Evolutionary conservation across 139 green algal species (phyloP).

Genomic region (Gonium pectorale): DNA sequence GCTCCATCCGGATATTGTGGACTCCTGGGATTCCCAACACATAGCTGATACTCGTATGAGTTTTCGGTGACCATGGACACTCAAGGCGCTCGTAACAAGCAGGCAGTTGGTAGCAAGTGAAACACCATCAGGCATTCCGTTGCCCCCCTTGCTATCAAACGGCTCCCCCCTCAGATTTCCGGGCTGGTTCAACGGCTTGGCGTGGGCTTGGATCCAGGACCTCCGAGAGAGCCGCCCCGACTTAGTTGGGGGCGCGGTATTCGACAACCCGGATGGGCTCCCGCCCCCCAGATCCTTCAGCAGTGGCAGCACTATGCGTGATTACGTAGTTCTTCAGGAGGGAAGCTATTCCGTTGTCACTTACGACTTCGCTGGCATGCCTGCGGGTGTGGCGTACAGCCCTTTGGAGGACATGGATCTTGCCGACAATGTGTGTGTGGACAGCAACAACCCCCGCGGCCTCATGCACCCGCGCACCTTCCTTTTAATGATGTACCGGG

Average conservation of each 20-base stretch:
- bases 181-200: not conserved
- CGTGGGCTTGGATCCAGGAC: not conserved
- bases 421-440: not conserved
- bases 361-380: not conserved
- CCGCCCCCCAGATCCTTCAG: not conserved
- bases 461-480: not conserved
- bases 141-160: too few species aligned
- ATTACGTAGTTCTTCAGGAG: not conserved
- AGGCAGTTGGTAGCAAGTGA: too few species aligned
- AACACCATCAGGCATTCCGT: too few species aligned
- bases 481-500: not conserved
- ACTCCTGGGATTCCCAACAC: too few species aligned
- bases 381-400: not conserved
- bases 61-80: too few species aligned
- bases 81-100: too few species aligned
- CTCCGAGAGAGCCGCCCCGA: not conserved
- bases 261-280: not conserved
- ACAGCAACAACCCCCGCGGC: not conserved
- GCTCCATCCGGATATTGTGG: too few species aligned
- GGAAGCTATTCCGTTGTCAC: not conserved
- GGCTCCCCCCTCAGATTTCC: too few species aligned
- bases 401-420: not conserved
- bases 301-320: not conserved
- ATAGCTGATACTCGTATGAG: too few species aligned
- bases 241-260: not conserved